phyloP scores from a whole-genome alignment of 2,329 filamentous ascomycete species.

The Fusarium redolens region DNA sequence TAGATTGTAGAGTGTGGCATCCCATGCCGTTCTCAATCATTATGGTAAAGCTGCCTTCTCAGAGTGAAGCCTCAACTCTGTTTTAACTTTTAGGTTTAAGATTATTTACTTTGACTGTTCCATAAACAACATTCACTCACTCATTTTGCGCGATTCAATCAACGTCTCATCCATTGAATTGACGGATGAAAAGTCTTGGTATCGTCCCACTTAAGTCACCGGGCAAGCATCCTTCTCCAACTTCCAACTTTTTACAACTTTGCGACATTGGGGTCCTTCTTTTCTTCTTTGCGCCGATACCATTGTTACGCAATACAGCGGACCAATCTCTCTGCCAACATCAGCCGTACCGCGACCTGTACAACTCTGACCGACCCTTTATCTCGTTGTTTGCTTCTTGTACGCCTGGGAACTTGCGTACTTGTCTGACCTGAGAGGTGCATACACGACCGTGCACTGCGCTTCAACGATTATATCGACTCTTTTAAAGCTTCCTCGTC shows the following conservation, averaged over 20 bases:
- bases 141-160: background rate
- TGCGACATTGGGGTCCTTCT: background rate
- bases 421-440: slow-evolving; percentile 18
- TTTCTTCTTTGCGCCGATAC: background rate
- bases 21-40: background rate
- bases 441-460: slow-evolving; percentile 20
- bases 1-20: slow-evolving; percentile 21
- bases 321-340: slow-evolving; percentile 3
- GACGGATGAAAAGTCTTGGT: slow-evolving; percentile 10
- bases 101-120: slow-evolving; percentile 31
- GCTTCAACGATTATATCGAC: slow-evolving; percentile 15
- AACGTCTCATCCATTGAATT: background rate
- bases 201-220: slow-evolving; percentile 31
- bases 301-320: background rate
- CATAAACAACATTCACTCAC: slow-evolving; percentile 5
- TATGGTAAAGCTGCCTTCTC: background rate
- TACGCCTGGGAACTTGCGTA: slow-evolving; percentile 27
- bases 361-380: slow-evolving; percentile 10
- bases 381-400: slow-evolving; percentile 27
- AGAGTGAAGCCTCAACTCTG: slow-evolving; percentile 4
- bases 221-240: slow-evolving; percentile 14
- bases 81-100: slow-evolving; percentile 13
- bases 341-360: slow-evolving; percentile 2
- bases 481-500: slow-evolving; percentile 1
- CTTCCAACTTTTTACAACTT: slow-evolving; percentile 31